A percentile compares a stretch with the other conserved stretches of the same genome.
These are phyloP conservation scores for Penicillium taxi DNA, from an alignment of 495 filamentous ascomycete genomes.

Conservation along the genomic window DNA sequence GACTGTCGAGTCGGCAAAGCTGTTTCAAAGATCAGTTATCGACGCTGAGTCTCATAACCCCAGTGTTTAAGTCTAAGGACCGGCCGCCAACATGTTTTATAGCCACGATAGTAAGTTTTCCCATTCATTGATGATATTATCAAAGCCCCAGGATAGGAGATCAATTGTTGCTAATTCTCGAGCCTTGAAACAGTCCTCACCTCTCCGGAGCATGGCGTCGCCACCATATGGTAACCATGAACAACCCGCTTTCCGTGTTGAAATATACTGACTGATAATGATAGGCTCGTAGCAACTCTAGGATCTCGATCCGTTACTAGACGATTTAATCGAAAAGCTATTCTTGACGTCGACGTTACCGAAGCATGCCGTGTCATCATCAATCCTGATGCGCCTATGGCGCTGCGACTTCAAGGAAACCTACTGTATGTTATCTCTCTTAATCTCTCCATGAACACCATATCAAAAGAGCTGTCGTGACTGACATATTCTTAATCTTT, in stretches of 20 bases:
- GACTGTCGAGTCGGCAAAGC: not conserved
- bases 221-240: conserved; percentile 72
- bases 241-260: not conserved
- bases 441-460: no score
- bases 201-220: conserved; percentile 79
- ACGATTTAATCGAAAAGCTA: conserved; percentile 78
- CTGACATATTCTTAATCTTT: not conserved
- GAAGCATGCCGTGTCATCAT: conserved; percentile 84
- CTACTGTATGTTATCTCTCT: conserved; percentile 49
- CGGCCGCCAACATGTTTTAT: conserved; percentile 64
- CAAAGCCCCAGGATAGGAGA: not conserved
- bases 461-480: not conserved
- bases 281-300: conserved; percentile 86
- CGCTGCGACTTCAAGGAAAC: conserved; percentile 84
- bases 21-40: not conserved
- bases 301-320: conserved; percentile 64
- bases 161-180: conserved; percentile 14
- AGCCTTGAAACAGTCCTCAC: conserved; percentile 61
- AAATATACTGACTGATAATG: not conserved
- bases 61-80: not conserved
- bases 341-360: conserved; percentile 76
- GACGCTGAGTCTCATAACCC: not conserved
- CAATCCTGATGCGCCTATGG: conserved; percentile 78
- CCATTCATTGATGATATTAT: not conserved
- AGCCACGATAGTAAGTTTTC: conserved; percentile 70